These are phyloP conservation scores for Coemansia sp. DNA, from an alignment of 192 early-diverging fungal species.

Conservation along the genomic window DNA sequence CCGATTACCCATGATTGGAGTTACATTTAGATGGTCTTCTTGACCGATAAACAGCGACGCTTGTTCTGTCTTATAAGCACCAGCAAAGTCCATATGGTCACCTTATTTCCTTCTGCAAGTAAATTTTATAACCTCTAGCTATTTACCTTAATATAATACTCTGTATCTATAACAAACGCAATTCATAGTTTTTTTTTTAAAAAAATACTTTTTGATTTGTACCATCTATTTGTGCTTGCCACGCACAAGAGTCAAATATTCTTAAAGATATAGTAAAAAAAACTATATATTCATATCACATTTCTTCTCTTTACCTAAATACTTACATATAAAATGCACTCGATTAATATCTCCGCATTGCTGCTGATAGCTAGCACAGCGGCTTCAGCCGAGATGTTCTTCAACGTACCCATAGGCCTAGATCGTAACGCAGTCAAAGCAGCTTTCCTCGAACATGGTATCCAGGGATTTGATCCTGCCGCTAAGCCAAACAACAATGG, in stretches of 20 bases:
- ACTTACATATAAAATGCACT: slow-evolving; percentile 10
- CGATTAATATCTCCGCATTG: slow-evolving; percentile 5
- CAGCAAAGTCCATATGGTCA: no score
- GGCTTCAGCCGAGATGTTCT: slow-evolving; percentile 19
- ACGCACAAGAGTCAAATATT: no score
- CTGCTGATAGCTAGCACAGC: slow-evolving; percentile 8
- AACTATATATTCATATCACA: no score
- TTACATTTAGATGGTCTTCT: no score
- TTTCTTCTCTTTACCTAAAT: no score
- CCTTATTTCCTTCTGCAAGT: no score
- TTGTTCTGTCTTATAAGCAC: no score
- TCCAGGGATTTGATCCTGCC: slow-evolving; percentile 24
- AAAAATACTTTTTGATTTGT: neutral
- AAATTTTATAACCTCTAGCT: neutral
- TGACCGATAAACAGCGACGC: no score
- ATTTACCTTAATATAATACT: neutral
- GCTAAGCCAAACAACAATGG: slow-evolving; percentile 15
- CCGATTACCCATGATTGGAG: no score
- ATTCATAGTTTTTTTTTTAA: neutral
- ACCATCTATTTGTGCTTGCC: no score
- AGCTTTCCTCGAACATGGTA: slow-evolving; percentile 23
- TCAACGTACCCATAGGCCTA: slow-evolving; percentile 28
- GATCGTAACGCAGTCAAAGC: slow-evolving; percentile 24
- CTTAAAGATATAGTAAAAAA: no score
- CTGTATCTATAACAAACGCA: neutral